phyloP scores from a whole-genome alignment of 176 grass and related monocot genomes.

The Oryza glumipatula region DNA sequence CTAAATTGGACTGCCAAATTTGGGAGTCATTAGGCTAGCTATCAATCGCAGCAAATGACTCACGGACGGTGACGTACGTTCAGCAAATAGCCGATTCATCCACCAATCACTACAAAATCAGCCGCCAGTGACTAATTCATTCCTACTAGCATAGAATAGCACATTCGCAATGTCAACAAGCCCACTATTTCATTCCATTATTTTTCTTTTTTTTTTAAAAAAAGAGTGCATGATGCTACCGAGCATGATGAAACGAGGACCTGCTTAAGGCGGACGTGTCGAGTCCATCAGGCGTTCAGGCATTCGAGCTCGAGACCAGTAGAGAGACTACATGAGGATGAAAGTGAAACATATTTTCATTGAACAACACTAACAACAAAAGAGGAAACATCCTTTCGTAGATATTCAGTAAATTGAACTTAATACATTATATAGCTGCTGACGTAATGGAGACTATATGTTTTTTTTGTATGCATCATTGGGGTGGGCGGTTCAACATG shows the following conservation, averaged over 20 bases:
- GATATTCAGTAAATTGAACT: neutral
- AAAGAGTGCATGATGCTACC: too few species aligned
- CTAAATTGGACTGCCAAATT: too few species aligned
- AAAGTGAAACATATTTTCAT: neutral
- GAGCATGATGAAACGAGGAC: neutral
- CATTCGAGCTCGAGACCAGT: neutral
- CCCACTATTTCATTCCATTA: too few species aligned
- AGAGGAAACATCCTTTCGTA: neutral
- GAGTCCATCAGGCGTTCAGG: neutral
- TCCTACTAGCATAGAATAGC: neutral
- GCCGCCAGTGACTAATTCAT: neutral
- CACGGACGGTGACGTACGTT: too few species aligned
- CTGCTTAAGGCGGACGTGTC: neutral
- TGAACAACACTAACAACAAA: neutral
- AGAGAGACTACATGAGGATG: neutral
- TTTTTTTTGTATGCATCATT: neutral
- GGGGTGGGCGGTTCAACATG: neutral
- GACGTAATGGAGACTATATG: neutral
- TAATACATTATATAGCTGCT: conserved; percentile 22
- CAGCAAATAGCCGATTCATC: too few species aligned
- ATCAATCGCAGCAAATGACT: too few species aligned
- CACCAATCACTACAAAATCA: too few species aligned
- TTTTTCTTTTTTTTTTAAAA: too few species aligned
- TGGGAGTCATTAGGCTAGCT: too few species aligned
- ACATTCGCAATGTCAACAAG: too few species aligned